Evolutionary conservation across 495 filamentous ascomycete genomes (phyloP).

Genomic region (Penicillium angulare): DNA sequence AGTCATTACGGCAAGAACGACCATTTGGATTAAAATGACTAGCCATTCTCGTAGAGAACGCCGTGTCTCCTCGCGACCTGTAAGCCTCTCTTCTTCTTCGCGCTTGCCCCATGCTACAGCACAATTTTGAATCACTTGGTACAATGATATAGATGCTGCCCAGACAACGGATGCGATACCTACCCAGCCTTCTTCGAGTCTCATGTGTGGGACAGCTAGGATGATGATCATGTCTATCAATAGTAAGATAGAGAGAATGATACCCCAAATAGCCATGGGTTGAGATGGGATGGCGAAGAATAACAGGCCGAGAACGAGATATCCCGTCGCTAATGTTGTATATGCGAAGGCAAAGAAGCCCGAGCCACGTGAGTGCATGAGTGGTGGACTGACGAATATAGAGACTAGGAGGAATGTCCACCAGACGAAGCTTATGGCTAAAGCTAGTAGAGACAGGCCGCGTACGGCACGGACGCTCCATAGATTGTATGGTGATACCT

Average conservation of each 20-base stretch:
- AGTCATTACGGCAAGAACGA: constrained; percentile 64
- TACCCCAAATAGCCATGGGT: constrained; percentile 65
- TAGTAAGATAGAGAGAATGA: constrained; percentile 68
- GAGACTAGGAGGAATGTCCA: constrained; percentile 85
- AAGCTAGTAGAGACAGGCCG: constrained; percentile 69
- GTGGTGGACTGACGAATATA: constrained; percentile 83
- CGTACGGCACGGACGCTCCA: constrained; percentile 80
- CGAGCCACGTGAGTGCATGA: constrained; percentile 79
- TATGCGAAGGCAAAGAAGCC: constrained; percentile 88
- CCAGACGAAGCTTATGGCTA: constrained; percentile 78
- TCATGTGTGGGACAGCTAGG: constrained; percentile 63
- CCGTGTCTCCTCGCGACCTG: constrained; percentile 83
- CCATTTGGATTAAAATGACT: constrained; percentile 72
- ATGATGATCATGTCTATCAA: constrained; percentile 78
- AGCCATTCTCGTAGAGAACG: constrained; percentile 80
- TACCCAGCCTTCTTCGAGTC: constrained; percentile 85
- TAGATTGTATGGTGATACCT: constrained; percentile 95
- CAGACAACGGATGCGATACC: constrained; percentile 83
- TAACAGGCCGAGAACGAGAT: constrained; percentile 71
- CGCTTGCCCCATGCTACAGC: constrained; percentile 85
- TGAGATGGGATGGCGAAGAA: constrained; percentile 86
- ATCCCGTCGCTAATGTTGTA: constrained; percentile 67
- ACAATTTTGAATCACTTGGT: constrained; percentile 62
- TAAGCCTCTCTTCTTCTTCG: constrained; percentile 90
- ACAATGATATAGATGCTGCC: constrained; percentile 62